Evolutionary conservation across 306 rosid genomes (phyloP), one percentile per base, ranked within the genome.

Genomic region (Acacia melanoxylon): DNA sequence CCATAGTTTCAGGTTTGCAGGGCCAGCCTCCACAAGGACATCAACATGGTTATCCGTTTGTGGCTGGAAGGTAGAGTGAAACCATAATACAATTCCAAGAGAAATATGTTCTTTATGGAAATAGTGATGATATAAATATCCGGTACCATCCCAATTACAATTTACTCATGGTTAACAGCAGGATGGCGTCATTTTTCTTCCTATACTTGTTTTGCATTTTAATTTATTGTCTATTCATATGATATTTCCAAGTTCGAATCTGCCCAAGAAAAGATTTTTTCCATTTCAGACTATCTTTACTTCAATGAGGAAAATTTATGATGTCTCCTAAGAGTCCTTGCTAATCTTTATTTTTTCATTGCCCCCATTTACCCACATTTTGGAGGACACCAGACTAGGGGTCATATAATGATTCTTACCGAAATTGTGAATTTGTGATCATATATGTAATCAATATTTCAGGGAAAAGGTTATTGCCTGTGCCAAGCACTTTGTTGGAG

Each of bases 401-500:
- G 41, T 76, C 62, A 20, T 72, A 54, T 44, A 33, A 2, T 37
- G 19, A n/a, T 44, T 66, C 25, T 7, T 54, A 65, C 29, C 71
- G 35, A 66, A 35, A 66, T 74, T 54, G 25, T 54, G 1, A 58
- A 35, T 59, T 74, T 54, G 25, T 54, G 11, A 19, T 5, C 10
- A 19, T 24, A 46, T 80, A 80, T 31, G 20, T 51, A 24, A 42
- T 68, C 31, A 86, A 77, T 75, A 48, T 72, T 80, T 69, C 94
- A 93, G 98, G 89, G 90, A 85, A 85, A 91, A 90, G 37, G 92
- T 88, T 25, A 86, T 91, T 49, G 97, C 97, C 24, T 94, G 97
- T 86, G 97, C 98, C 68, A 94, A 93, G 86, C 98, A 94, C 90
- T 94, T 93, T 88, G 93, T 93, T 29, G 98, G 98, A 49, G 98